Conservation (phyloP, 2,329 filamentous ascomycete species). For the Pezicula carpinea region DNA sequence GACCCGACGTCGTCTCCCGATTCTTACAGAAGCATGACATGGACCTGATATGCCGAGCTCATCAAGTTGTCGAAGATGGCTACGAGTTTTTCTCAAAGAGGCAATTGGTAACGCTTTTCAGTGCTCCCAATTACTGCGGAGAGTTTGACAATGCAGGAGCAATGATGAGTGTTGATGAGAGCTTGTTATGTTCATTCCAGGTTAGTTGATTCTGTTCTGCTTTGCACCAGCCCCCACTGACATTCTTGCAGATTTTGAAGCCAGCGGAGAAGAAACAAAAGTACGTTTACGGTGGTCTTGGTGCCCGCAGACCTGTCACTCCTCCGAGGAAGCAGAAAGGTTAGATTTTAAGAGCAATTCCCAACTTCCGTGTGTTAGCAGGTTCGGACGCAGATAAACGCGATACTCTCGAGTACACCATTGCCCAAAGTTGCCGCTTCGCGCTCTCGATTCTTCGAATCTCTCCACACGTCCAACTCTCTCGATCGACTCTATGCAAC, state of each 20-base stretch:
- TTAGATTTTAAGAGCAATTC: slow-evolving; percentile 60
- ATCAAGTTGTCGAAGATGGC: slow-evolving; percentile 97
- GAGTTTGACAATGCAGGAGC: slow-evolving; percentile 99
- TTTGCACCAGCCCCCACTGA: slow-evolving; percentile 15
- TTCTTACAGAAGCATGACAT: slow-evolving; percentile 99
- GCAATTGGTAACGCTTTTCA: slow-evolving; percentile 95
- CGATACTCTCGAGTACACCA: slow-evolving; percentile 2
- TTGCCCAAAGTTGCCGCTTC: neutral
- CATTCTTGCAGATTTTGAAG: slow-evolving; percentile 75
- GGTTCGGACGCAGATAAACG: slow-evolving; percentile 89
- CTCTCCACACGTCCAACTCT: neutral
- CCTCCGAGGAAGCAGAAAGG: slow-evolving; percentile 67
- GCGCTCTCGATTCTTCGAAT: neutral
- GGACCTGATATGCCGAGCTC: slow-evolving; percentile 97
- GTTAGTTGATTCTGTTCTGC: slow-evolving; percentile 38
- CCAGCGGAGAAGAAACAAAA: slow-evolving; percentile 99
- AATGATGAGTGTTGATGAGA: slow-evolving; percentile 99
- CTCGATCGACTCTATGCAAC: slow-evolving; percentile 1
- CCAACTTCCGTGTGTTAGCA: slow-evolving; percentile 72
- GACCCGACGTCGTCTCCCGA: slow-evolving; percentile 91
- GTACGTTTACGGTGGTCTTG: slow-evolving; percentile 80
- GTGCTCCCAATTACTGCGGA: slow-evolving; percentile 97
- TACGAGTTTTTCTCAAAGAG: slow-evolving; percentile 99
- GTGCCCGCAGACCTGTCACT: slow-evolving; percentile 65
- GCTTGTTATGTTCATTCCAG: slow-evolving; percentile 98